Evolutionary conservation across 2,329 filamentous ascomycete genomes (phyloP), one percentile per base, ranked within the genome.

Genomic region (Penicillium sp.): DNA sequence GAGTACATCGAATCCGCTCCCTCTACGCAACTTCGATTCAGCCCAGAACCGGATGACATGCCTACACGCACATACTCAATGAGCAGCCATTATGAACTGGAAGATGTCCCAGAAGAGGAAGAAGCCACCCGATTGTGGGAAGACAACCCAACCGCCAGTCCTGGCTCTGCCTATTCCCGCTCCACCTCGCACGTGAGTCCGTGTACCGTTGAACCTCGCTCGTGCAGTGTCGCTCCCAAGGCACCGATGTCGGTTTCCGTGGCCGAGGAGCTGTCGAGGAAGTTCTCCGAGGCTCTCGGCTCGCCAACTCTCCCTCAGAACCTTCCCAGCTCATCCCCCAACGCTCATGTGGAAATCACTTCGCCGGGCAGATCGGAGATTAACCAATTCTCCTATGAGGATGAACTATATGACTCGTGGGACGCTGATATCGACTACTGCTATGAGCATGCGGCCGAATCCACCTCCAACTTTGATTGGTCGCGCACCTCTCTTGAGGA

Each of bases 351-450:
- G 26, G 52, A 52, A 16, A 39, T 45, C 40, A 56, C 44, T 34
- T 42, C 41, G 20, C 57, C 49, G 37, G 38, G 52, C 31, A 28
- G 52, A 50, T 29, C 55, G 50, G 22, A 46, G 52, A 44, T 51
- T 23, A 45, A 49, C 43, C 42, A 56, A 38, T 46, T 49, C 42
- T 44, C 54, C 44, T 49, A 50, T 51, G 56, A 60, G 34, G 64
- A 64, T 24, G 62, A 63, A 26, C 54, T 67, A 28, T 65, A 64
- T 46, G 65, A 66, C 37, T 76, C 75, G 1, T 83, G 80, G 80
- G 79, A 83, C 56, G 78, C 80, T 31, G 78, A 81, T 49, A 78
- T 83, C 46, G 79, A 82, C 53, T 82, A 78, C 56, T 80, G 77
- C 56, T 82, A 82, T 54, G 76, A 81, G 50, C 75, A 80, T 58